Base-by-base conservation (phyloP, 345 rosid genomes). In the Citrus australasica region DNA sequence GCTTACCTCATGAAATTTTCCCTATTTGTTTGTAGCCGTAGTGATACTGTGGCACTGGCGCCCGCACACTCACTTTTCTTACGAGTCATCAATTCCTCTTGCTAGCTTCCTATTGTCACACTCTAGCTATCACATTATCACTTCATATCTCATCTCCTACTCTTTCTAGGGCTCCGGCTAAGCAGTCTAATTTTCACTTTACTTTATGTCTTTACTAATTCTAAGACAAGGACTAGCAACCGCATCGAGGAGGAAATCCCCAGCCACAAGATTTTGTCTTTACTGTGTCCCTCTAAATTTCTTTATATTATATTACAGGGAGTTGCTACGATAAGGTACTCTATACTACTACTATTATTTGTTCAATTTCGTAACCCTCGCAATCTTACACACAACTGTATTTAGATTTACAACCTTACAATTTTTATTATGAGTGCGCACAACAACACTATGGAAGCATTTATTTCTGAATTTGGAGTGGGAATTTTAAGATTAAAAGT, bases 381-480 rank as follows among this genome's bases (percentile, higher is more conserved):
- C 51, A 42, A 42, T 42, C 51, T 42, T 42, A 3, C 48, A 11
- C 13, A 40, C 13, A 40, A 2, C 0, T 9, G 46, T 40, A 2
- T 40, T 40, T 40, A 40, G 46, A 40, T 40, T 40, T 40, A 42
- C 14, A 42, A 42, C 48, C 48, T 10, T 42, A 42, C 13, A 10
- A 9, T 2, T 10, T 42, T 42, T 42, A 2, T 42, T 10, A 0
- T 10, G 14, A 0, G 48, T 42, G 16, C 3, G 4, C 16, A 2
- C 1, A 42, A 3, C 16, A 11, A 3, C 16, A 42, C 14, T 42
- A 38, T 38, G 10, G 42, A 1, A 8, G 11, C 10, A 38, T 38
- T 38, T 38, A 9, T 8, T 38, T 2, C 0, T 8, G 2, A 0
- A 38, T 0, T 8, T 38, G 3, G 0, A 0, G 1, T 9, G 13